These are phyloP conservation scores for Artemisia tridentata DNA, from an alignment of 129 eudicot species.

Conservation along the genomic window DNA sequence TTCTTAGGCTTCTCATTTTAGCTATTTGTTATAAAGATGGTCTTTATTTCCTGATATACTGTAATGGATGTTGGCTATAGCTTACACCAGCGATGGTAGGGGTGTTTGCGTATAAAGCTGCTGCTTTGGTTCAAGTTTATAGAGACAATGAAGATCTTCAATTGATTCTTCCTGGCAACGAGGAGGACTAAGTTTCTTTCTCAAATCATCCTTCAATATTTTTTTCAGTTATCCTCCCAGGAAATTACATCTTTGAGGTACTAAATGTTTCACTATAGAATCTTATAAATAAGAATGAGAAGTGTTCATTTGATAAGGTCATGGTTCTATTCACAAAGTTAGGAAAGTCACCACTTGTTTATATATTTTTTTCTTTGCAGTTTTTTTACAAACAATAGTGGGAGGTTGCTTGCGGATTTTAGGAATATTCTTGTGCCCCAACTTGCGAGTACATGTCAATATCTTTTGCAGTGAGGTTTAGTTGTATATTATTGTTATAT, in stretches of 20 bases:
- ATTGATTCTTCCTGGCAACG: constrained; percentile 60
- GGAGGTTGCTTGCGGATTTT: constrained; percentile 5
- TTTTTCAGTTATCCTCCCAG: not conserved
- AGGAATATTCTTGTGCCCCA: constrained; percentile 3
- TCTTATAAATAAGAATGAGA: too few species aligned
- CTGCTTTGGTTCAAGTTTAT: constrained; percentile 93
- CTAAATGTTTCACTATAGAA: not conserved
- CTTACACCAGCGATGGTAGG: constrained; percentile 93
- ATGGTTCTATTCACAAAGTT: too few species aligned
- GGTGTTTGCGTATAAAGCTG: constrained; percentile 93
- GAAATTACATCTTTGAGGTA: constrained; percentile 15
- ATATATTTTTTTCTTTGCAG: not conserved
- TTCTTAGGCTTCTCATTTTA: not conserved
- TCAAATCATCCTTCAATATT: not conserved
- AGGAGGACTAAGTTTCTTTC: constrained; percentile 17
- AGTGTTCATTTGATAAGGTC: too few species aligned
- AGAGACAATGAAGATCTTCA: constrained; percentile 91
- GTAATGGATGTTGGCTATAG: constrained; percentile 35
- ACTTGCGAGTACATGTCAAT: not conserved
- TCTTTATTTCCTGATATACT: not conserved
- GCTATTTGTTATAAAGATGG: constrained; percentile 14
- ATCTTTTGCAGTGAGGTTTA: constrained; percentile 19
- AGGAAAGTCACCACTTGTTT: not conserved
- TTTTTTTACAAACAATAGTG: constrained; percentile 1
- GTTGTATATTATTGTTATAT: constrained; percentile 18